Conservation (phyloP, 2,329 filamentous ascomycete species). For the Claviceps monticola region DNA sequence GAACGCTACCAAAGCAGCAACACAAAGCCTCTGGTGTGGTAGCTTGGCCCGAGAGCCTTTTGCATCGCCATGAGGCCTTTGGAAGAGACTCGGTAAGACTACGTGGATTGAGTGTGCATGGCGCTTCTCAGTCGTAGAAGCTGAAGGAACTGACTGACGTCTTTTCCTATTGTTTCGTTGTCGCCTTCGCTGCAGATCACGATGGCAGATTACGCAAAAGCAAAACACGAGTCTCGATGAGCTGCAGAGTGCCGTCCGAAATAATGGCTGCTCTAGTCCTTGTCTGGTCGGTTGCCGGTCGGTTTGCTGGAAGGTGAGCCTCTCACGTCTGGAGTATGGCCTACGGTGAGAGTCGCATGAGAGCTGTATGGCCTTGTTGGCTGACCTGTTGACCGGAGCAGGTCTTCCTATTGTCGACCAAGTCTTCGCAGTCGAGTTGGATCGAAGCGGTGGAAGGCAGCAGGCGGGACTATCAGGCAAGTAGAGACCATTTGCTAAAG, state of each 20-base stretch:
- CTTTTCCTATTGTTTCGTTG: background rate
- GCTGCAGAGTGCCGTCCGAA: conserved; percentile 49
- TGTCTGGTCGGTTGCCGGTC: conserved; percentile 67
- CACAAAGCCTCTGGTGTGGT: background rate
- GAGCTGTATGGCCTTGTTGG: background rate
- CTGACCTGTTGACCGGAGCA: conserved; percentile 20
- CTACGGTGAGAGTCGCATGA: background rate
- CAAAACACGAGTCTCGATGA: conserved; percentile 44
- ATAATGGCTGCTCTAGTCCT: conserved; percentile 44
- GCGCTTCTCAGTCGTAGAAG: background rate
- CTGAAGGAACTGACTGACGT: background rate
- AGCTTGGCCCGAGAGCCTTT: background rate
- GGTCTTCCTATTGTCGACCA: conserved; percentile 70
- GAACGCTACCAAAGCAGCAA: background rate
- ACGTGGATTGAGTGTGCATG: background rate
- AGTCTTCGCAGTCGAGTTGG: conserved; percentile 54
- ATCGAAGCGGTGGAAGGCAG: conserved; percentile 49
- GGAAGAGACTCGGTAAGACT: conserved; percentile 24
- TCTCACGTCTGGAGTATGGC: background rate
- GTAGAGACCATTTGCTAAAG: conserved; percentile 62
- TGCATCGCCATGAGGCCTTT: conserved; percentile 21
- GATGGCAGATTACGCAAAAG: conserved; percentile 53
- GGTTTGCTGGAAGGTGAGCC: conserved; percentile 73
- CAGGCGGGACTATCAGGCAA: conserved; percentile 58
- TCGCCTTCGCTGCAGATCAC: conserved; percentile 30